These are phyloP conservation scores for Tolypocladium sp. DNA, from an alignment of 2,329 filamentous ascomycete genomes.

Conservation along the genomic window DNA sequence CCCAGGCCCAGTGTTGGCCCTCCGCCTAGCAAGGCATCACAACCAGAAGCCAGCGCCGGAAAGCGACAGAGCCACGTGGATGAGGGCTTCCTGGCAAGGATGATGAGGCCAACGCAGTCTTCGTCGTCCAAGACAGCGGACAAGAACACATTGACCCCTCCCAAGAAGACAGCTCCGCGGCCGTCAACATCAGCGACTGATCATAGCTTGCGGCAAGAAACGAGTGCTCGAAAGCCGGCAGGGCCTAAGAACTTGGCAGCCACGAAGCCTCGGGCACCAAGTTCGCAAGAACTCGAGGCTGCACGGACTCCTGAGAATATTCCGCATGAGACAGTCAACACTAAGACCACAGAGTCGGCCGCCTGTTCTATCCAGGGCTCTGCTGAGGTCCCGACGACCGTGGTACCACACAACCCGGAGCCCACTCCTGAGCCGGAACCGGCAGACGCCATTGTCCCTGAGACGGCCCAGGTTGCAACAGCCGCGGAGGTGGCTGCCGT, in stretches of 20 bases:
- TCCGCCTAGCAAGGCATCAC: slow-evolving; percentile 42
- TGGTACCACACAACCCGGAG: neutral
- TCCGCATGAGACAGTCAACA: neutral
- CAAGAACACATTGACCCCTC: slow-evolving; percentile 44
- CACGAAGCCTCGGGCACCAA: neutral
- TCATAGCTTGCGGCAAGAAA: slow-evolving; percentile 6
- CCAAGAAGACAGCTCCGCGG: slow-evolving; percentile 26
- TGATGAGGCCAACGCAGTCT: slow-evolving; percentile 68
- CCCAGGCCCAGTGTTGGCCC: slow-evolving; percentile 45
- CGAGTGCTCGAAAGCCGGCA: neutral
- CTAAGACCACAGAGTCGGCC: neutral
- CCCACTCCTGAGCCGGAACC: neutral
- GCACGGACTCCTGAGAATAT: too few species aligned
- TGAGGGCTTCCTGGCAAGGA: slow-evolving; percentile 66
- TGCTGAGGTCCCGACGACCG: neutral
- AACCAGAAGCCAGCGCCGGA: slow-evolving; percentile 18
- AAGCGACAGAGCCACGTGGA: slow-evolving; percentile 50
- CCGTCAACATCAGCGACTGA: slow-evolving; percentile 12
- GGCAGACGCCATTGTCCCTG: neutral
- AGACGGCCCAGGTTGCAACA: neutral
- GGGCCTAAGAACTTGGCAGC: neutral
- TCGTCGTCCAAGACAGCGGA: slow-evolving; percentile 60
- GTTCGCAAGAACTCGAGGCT: neutral
- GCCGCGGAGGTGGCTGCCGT: neutral
- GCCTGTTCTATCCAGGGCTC: neutral